These are phyloP conservation scores for Ciborinia camelliae DNA, from an alignment of 2,329 filamentous ascomycete genomes.

Conservation along the genomic window DNA sequence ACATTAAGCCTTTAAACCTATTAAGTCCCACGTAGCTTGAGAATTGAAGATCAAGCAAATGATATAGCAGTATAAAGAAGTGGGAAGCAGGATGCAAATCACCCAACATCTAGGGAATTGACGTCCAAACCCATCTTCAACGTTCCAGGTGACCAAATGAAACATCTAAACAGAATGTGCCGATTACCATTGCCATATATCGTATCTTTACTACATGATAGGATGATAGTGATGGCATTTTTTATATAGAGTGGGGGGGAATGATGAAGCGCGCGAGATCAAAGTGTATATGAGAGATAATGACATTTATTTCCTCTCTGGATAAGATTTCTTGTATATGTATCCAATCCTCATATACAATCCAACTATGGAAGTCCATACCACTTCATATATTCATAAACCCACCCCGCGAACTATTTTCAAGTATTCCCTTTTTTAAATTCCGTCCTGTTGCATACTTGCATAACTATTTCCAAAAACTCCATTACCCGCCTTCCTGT, in stretches of 20 bases:
- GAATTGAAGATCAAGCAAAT: neutral
- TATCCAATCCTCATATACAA: neutral
- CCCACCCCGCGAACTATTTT: neutral
- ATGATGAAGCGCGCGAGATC: neutral
- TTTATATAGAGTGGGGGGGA: too few species aligned
- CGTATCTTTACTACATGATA: neutral
- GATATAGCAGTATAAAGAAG: neutral
- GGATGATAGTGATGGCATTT: neutral
- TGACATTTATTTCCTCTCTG: neutral
- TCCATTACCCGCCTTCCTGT: neutral
- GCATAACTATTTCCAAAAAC: neutral
- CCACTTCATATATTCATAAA: neutral
- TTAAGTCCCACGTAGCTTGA: neutral
- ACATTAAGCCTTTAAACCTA: neutral
- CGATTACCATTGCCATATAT: neutral
- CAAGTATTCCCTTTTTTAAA: neutral
- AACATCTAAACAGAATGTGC: neutral
- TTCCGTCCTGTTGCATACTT: neutral
- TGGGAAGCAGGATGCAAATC: neutral
- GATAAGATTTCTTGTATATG: neutral
- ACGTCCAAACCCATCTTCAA: neutral
- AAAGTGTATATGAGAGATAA: neutral
- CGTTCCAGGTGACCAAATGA: neutral
- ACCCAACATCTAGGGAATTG: neutral
- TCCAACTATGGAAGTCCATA: neutral